Evolutionary conservation across 148 eudicot species (phyloP).

Genomic region (Rhododendron vialii): DNA sequence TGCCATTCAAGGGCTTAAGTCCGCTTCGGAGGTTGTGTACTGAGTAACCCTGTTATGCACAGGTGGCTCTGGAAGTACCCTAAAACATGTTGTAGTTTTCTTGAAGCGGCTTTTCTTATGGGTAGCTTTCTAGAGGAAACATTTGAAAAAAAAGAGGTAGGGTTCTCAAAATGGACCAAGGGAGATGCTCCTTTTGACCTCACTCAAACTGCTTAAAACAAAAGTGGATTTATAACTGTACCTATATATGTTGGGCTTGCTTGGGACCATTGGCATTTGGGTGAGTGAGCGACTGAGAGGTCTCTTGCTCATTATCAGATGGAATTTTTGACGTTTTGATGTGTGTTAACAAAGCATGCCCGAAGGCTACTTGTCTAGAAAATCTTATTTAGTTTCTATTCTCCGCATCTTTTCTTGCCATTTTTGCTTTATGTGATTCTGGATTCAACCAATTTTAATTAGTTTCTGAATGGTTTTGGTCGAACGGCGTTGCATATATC

Average conservation of each 20-base stretch:
- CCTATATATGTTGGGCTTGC: background rate
- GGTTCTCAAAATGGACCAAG: background rate
- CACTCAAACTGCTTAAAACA: background rate
- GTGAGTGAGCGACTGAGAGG: background rate
- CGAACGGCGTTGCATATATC: constrained; percentile 17
- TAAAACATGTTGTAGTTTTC: background rate
- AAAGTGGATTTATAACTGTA: background rate
- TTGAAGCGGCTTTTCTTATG: background rate
- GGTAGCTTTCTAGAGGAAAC: background rate
- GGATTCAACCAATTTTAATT: background rate
- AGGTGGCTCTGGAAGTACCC: background rate
- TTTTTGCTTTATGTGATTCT: background rate
- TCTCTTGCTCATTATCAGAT: background rate
- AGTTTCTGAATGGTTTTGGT: background rate
- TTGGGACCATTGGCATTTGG: background rate
- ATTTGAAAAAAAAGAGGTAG: background rate
- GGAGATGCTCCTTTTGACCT: background rate
- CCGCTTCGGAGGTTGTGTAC: background rate
- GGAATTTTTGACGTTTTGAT: background rate
- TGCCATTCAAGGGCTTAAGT: background rate
- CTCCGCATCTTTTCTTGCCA: background rate
- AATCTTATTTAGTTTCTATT: background rate
- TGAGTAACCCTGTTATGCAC: background rate
- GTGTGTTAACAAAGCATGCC: background rate
- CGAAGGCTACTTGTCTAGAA: background rate